phyloP scores from a whole-genome alignment of 2,329 filamentous ascomycete species.

The Fusarium chlamydosporum region DNA sequence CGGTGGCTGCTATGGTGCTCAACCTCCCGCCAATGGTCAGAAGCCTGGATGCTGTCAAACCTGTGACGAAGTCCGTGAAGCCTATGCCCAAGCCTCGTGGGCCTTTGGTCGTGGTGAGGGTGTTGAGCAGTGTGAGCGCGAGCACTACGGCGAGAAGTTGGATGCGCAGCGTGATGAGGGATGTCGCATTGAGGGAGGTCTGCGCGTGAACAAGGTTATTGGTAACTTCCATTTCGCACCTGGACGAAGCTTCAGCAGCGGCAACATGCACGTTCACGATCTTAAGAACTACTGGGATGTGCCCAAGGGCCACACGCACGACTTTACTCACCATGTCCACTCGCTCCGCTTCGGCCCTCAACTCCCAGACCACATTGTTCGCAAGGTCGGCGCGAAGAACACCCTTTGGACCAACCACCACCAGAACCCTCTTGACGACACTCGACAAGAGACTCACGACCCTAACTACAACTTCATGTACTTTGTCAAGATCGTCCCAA shows the following conservation, averaged over 20 bases:
- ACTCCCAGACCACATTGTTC: slow-evolving; percentile 78
- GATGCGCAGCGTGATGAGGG: slow-evolving; percentile 91
- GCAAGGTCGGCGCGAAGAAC: slow-evolving; percentile 67
- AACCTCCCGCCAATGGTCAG: slow-evolving; percentile 75
- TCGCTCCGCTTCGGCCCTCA: slow-evolving; percentile 93
- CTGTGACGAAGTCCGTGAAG: slow-evolving; percentile 95
- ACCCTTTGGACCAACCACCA: slow-evolving; percentile 89
- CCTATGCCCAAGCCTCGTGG: slow-evolving; percentile 91
- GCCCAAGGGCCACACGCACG: slow-evolving; percentile 78
- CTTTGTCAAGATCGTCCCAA: slow-evolving; percentile 98
- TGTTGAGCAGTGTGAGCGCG: slow-evolving; percentile 94
- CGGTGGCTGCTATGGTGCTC: slow-evolving; percentile 91
- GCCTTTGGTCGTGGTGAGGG: slow-evolving; percentile 92
- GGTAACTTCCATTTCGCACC: slow-evolving; percentile 99
- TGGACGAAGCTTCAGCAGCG: slow-evolving; percentile 94
- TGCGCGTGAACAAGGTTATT: slow-evolving; percentile 98
- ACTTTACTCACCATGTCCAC: slow-evolving; percentile 91
- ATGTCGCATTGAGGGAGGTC: slow-evolving; percentile 90
- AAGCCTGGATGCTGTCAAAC: slow-evolving; percentile 97
- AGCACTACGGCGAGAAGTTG: slow-evolving; percentile 92
- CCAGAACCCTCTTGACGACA: slow-evolving; percentile 88
- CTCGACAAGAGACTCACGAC: slow-evolving; percentile 81
- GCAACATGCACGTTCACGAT: slow-evolving; percentile 98
- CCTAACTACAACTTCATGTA: slow-evolving; percentile 98
- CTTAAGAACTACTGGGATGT: slow-evolving; percentile 93